Evolutionary conservation across 495 filamentous ascomycete species (phyloP).

Genomic region (Hypoxylon cercidicola): DNA sequence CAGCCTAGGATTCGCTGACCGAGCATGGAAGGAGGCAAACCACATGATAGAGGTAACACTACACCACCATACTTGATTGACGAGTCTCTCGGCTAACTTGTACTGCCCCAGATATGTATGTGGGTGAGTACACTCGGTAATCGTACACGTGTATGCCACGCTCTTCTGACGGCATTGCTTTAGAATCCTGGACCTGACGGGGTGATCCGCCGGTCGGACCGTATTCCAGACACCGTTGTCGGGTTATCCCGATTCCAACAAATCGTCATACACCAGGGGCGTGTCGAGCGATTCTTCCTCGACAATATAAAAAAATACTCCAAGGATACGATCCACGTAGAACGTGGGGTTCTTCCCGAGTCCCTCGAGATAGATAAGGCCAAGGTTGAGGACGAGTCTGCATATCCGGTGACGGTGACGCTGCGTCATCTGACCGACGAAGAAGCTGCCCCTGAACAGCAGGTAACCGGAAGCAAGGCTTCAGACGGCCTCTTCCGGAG

Average conservation of each 20-base stretch:
- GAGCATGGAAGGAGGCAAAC: constrained; percentile 68
- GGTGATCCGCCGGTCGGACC: constrained; percentile 62
- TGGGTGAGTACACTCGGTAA: constrained; percentile 26
- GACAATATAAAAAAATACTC: constrained; percentile 61
- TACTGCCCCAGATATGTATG: constrained; percentile 43
- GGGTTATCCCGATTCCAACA: constrained; percentile 65
- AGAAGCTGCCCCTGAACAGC: constrained; percentile 56
- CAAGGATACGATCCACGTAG: constrained; percentile 57
- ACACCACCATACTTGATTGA: neutral
- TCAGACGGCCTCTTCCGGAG: constrained; percentile 61
- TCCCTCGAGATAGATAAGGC: constrained; percentile 56
- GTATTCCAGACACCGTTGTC: constrained; percentile 61
- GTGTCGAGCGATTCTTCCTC: constrained; percentile 66
- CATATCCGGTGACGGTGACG: constrained; percentile 66
- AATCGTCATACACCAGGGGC: constrained; percentile 64
- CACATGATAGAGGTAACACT: constrained; percentile 55
- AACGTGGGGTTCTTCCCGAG: constrained; percentile 61
- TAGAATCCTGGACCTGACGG: constrained; percentile 62
- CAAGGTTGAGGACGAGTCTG: constrained; percentile 53
- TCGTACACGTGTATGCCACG: neutral
- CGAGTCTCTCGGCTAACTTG: constrained; percentile 41
- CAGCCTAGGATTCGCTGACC: constrained; percentile 70
- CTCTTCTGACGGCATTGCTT: constrained; percentile 39
- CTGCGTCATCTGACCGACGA: constrained; percentile 58
- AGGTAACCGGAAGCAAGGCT: constrained; percentile 44